Percentiles rank a stretch among this genome's conserved stretches.
Evolutionary conservation across 148 eudicot species (phyloP).

Genomic region (Rhododendron mucronatum): DNA sequence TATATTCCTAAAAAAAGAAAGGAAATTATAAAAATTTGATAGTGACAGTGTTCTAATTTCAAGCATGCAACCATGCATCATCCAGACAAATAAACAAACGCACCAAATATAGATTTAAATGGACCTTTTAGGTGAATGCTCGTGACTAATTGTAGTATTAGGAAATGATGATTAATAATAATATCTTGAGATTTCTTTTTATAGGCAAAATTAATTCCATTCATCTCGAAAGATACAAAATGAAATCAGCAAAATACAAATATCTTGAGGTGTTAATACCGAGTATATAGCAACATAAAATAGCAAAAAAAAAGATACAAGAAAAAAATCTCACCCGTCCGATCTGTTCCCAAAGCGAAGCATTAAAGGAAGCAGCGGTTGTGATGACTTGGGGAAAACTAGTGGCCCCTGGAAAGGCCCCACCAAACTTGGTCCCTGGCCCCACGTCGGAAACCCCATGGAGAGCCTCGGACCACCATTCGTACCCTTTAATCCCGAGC

Average conservation of each 20-base stretch:
- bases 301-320: no score
- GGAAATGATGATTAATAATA: not conserved
- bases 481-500: constrained; percentile 67
- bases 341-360: constrained; percentile 73
- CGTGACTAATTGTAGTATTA: not conserved
- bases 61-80: no score
- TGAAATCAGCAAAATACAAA: no score
- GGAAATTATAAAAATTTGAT: not conserved
- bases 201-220: no score
- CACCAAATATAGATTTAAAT: not conserved
- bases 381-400: constrained; percentile 93
- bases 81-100: no score
- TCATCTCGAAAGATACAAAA: no score
- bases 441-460: constrained; percentile 88
- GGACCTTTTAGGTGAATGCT: not conserved
- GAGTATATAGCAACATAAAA: no score
- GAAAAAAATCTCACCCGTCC: constrained; percentile 50
- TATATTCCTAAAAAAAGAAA: no score
- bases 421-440: constrained; percentile 73
- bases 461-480: constrained; percentile 99
- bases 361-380: constrained; percentile 79
- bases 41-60: no score
- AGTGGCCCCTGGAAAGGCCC: constrained; percentile 71
- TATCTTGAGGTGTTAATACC: no score
- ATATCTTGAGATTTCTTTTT: no score